Evolutionary conservation across 192 early-diverging fungal genomes (phyloP).

Genomic region (Entomortierella parvispora): DNA sequence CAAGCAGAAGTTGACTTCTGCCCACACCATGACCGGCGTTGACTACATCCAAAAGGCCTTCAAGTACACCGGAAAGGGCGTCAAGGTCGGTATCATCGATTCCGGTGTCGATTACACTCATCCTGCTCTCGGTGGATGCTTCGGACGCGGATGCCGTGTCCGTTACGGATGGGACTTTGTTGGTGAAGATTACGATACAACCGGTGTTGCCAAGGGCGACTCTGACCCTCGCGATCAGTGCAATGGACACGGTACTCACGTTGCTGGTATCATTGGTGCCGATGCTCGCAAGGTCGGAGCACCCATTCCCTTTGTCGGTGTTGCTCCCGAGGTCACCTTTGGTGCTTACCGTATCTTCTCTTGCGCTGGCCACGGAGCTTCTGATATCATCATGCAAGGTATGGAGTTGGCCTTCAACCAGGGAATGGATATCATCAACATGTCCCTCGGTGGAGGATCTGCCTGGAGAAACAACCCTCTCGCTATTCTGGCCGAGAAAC

Average conservation of each 20-base stretch:
- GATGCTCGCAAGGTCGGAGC: constrained; percentile 52
- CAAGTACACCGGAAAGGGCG: constrained; percentile 66
- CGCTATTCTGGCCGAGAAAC: constrained; percentile 53
- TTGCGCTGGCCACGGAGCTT: constrained; percentile 57
- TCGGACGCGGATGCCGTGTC: constrained; percentile 66
- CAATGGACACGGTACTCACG: constrained; percentile 76
- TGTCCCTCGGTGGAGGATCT: constrained; percentile 80
- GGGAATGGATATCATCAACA: constrained; percentile 60
- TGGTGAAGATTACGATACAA: constrained; percentile 59
- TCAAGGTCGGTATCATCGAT: constrained; percentile 76
- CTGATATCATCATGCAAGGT: constrained; percentile 62
- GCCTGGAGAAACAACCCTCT: constrained; percentile 61
- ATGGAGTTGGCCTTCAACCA: constrained; percentile 33
- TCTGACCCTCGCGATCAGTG: constrained; percentile 67
- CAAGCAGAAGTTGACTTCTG: constrained; percentile 18
- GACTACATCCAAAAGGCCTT: constrained; percentile 55
- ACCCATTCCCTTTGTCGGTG: constrained; percentile 62
- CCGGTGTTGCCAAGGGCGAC: constrained; percentile 22
- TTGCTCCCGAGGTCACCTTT: too few relatives aligned
- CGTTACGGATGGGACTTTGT: constrained; percentile 71
- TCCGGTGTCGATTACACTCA: constrained; percentile 76
- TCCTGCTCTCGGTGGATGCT: constrained; percentile 70
- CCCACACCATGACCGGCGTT: constrained; percentile 65
- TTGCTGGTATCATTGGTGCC: too few relatives aligned
- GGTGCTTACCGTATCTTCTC: constrained; percentile 75